Conservation (phyloP, 106 monocot genomes). For the Apostasia ramifera region DNA sequence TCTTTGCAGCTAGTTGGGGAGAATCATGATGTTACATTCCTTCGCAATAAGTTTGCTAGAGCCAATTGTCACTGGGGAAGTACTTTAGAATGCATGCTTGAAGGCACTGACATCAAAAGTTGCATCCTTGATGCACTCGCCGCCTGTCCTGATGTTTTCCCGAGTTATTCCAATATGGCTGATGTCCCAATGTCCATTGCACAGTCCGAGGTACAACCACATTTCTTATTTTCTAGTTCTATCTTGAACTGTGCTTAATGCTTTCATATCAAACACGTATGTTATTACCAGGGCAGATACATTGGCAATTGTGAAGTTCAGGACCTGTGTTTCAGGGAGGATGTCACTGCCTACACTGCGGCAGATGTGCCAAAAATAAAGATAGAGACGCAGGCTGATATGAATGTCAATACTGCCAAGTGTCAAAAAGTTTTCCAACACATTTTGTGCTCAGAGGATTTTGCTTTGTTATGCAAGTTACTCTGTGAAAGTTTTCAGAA, state of each 20-base stretch:
- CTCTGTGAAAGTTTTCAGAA: conserved; percentile 42
- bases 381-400: conserved; percentile 9
- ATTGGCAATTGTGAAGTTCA: conserved; percentile 6
- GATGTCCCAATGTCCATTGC: not conserved
- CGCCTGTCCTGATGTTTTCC: not conserved
- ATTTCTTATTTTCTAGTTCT: conserved; percentile 1
- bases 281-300: conserved; percentile 25
- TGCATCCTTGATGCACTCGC: conserved; percentile 32
- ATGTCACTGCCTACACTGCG: not conserved
- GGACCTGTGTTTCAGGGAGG: not conserved
- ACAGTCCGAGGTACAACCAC: conserved; percentile 12
- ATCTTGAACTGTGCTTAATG: not conserved
- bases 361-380: conserved; percentile 10
- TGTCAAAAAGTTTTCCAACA: conserved; percentile 48
- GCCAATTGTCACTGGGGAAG: conserved; percentile 25
- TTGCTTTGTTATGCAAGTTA: conserved; percentile 62
- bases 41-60: conserved; percentile 17
- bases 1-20: conserved; percentile 12
- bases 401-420: conserved; percentile 29
- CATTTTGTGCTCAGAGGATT: conserved; percentile 64
- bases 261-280: not conserved
- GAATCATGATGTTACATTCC: conserved; percentile 5
- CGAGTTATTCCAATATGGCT: conserved; percentile 1
- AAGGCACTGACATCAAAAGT: conserved; percentile 25
- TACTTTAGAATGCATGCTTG: conserved; percentile 21